Percentiles rank a stretch among this genome's conserved stretches.
Conservation (phyloP, 2,329 filamentous ascomycete genomes). For the Lojkania enalia region DNA sequence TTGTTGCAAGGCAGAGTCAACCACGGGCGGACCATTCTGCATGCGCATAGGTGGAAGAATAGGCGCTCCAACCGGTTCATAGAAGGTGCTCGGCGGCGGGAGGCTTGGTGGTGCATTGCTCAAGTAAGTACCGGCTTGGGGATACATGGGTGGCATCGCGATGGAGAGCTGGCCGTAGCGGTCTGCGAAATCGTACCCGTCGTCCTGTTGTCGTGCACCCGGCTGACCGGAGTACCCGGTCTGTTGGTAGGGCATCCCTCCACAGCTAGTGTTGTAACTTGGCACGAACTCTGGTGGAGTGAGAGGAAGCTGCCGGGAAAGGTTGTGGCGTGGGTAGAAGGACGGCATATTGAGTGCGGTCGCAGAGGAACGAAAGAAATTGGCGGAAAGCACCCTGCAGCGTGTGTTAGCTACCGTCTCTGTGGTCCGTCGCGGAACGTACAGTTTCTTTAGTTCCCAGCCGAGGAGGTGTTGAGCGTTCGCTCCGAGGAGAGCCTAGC, state of each 20-base stretch:
- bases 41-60: slow-evolving; percentile 54
- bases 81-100: slow-evolving; percentile 45
- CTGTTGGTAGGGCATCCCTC: slow-evolving; percentile 52
- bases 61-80: slow-evolving; percentile 50
- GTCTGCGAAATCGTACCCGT: slow-evolving; percentile 51
- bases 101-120: slow-evolving; percentile 42
- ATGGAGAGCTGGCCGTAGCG: slow-evolving; percentile 50
- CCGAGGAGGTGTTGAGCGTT: slow-evolving; percentile 38
- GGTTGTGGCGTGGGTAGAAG: slow-evolving; percentile 53
- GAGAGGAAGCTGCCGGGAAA: slow-evolving; percentile 50
- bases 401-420: slow-evolving; percentile 20
- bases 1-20: slow-evolving; percentile 37
- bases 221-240: slow-evolving; percentile 49
- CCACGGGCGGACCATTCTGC: slow-evolving; percentile 43
- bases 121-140: slow-evolving; percentile 45
- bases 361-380: slow-evolving; percentile 48
- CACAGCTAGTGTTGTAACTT: slow-evolving; percentile 49
- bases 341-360: slow-evolving; percentile 52
- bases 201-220: slow-evolving; percentile 48
- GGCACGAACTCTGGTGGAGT: slow-evolving; percentile 55
- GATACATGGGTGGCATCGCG: slow-evolving; percentile 45
- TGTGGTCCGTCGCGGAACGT: slow-evolving; percentile 19
- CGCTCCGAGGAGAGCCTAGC: slow-evolving; percentile 40
- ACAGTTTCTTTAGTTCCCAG: slow-evolving; percentile 46
- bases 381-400: slow-evolving; percentile 42